phyloP scores from a whole-genome alignment of 208 protist species.

The Leishmania arabica region DNA sequence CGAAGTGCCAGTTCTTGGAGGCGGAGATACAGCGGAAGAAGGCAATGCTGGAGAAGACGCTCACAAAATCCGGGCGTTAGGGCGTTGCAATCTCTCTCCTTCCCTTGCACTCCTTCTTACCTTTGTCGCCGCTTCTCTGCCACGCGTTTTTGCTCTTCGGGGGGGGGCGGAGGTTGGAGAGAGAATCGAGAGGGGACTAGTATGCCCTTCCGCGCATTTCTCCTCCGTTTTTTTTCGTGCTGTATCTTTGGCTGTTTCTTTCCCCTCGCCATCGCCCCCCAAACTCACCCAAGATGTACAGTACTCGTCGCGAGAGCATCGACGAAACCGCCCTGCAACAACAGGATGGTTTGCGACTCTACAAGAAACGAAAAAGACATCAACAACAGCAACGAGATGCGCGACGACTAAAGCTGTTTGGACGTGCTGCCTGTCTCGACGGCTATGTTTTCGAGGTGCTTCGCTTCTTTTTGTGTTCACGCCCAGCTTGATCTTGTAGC shows the following conservation, averaged over 20 bases:
- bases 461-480: background rate
- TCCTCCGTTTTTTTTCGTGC: background rate
- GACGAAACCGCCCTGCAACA: too few relatives aligned
- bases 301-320: background rate
- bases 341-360: background rate
- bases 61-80: slow-evolving; percentile 19
- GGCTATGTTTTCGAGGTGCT: background rate
- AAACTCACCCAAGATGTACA: background rate
- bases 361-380: slow-evolving; percentile 2
- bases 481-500: background rate
- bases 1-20: slow-evolving; percentile 66
- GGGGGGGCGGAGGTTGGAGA: background rate
- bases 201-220: background rate
- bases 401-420: background rate
- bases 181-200: background rate
- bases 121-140: slow-evolving; percentile 3
- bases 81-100: background rate
- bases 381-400: background rate
- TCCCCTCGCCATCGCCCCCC: background rate
- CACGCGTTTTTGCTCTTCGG: background rate
- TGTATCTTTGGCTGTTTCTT: background rate
- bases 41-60: slow-evolving; percentile 66
- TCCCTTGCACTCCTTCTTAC: slow-evolving; percentile 11
- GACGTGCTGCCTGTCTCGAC: background rate
- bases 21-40: slow-evolving; percentile 71